Base-by-base conservation (phyloP, 2,329 filamentous ascomycete genomes). In the Fonsecaea pugnacius region DNA sequence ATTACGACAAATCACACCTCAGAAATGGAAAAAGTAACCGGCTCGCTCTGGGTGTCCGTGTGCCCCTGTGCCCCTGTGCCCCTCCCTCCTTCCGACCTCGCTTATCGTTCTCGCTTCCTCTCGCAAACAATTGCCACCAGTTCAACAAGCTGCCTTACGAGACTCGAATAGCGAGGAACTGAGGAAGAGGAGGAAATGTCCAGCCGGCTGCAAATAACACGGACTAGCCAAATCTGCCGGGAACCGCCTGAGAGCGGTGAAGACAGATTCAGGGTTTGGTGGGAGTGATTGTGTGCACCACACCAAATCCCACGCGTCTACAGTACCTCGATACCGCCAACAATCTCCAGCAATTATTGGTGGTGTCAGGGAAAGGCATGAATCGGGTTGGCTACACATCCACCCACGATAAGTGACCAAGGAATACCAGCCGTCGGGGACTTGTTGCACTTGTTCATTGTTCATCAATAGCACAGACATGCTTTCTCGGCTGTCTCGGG, bases 71-170 rank as follows among this genome's bases (percentile, higher is more conserved):
- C 43, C 43, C 43, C 9, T 48, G 43, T 27, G 43, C 43, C 43
- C 43, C 43, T 48, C 43, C 24, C 43, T 48, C 18, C 43, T 24
- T 48, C 43, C 18, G 43, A 5, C 8, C 21, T 48, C 43, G 43
- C 43, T 48, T 48, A 48, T 48, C 43, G 18, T 14, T 48, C 43
- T 48, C 43, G 43, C 43, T 48, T 48, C 43, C 43, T 48, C 40
- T 46, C 8, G 40, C 40, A 46, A 46, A 46, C 40, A 46, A n/a
- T 9, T 40, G 7, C 18, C 18, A 21, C n/a, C 40, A 46, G 14
- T 48, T 14, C 43, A 9, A 27, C 27, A 18, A 48, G 43, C 43
- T 48, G 18, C 8, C 21, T 48, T 18, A 27, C 21, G 18, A 14
- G 21, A 48, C 9, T 48, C 10, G 9, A 48, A 48, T 18, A 24